Conservation (phyloP, 2,329 filamentous ascomycete species). For the Nemania sp. region DNA sequence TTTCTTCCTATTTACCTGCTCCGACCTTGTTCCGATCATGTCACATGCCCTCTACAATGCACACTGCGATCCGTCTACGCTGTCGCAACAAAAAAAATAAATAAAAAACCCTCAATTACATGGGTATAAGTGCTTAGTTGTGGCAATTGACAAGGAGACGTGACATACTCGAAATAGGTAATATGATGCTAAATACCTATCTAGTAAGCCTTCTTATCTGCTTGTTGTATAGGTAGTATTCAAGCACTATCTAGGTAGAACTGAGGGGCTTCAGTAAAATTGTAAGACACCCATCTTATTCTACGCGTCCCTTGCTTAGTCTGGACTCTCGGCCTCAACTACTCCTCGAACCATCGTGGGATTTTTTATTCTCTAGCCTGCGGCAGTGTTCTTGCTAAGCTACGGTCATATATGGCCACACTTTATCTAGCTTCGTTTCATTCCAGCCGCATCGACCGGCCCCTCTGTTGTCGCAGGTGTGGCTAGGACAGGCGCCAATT, state of each 20-base stretch:
- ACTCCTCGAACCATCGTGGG: not conserved
- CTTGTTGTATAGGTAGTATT: not conserved
- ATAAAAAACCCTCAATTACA: too few relatives aligned
- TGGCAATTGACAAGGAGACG: too few relatives aligned
- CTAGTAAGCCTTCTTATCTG: slow-evolving; percentile 8
- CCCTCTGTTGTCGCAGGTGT: slow-evolving; percentile 8
- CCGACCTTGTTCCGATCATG: not conserved
- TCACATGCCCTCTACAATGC: not conserved
- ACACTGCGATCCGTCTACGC: not conserved
- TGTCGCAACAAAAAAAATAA: not conserved
- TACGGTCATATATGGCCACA: not conserved
- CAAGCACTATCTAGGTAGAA: not conserved
- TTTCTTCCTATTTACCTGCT: slow-evolving; percentile 1
- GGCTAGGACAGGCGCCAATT: slow-evolving; percentile 7
- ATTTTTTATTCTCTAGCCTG: slow-evolving; percentile 10
- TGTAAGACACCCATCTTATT: not conserved
- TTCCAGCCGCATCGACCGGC: too few relatives aligned
- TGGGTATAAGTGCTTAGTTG: not conserved
- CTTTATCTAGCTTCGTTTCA: slow-evolving; percentile 28
- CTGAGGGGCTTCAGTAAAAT: too few relatives aligned
- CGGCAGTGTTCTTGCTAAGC: slow-evolving; percentile 1
- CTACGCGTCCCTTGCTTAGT: slow-evolving; percentile 10
- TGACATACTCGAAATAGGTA: not conserved
- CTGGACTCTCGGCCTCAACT: not conserved
- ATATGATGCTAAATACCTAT: slow-evolving; percentile 4